Conservation (phyloP, 2,329 filamentous ascomycete genomes). For the Fusarium sp. region DNA sequence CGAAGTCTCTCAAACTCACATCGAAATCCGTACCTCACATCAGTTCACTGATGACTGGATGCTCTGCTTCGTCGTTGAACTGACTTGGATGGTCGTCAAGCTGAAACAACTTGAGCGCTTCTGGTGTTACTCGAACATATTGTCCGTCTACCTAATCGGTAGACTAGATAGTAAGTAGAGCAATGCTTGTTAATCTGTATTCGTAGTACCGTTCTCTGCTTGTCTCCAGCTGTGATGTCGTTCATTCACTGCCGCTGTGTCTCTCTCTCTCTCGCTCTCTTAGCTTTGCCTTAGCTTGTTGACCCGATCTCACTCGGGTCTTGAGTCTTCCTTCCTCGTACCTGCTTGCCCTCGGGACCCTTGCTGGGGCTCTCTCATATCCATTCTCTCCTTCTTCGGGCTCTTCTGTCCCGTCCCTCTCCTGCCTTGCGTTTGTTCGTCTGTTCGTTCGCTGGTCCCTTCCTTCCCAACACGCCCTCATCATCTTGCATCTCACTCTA, state of each 20-base stretch:
- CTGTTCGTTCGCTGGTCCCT: background rate
- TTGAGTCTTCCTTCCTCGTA: slow-evolving; percentile 4
- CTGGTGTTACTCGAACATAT: slow-evolving; percentile 30
- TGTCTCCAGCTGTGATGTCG: background rate
- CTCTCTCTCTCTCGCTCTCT: slow-evolving; percentile 31
- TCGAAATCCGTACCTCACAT: slow-evolving; percentile 18
- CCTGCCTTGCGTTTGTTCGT: slow-evolving; percentile 6
- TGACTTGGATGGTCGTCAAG: slow-evolving; percentile 8
- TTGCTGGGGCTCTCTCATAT: slow-evolving; percentile 3
- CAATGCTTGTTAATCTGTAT: background rate
- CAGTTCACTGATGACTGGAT: slow-evolving; percentile 3
- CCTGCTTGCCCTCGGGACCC: background rate
- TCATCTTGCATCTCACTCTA: slow-evolving; percentile 38
- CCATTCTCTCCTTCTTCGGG: slow-evolving; percentile 13
- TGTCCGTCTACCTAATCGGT: background rate
- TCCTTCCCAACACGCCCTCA: slow-evolving; percentile 37
- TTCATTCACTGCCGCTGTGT: slow-evolving; percentile 40
- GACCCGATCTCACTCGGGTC: background rate
- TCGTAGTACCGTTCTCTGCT: slow-evolving; percentile 1
- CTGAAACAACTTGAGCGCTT: slow-evolving; percentile 35
- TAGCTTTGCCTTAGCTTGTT: slow-evolving; percentile 32
- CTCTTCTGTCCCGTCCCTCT: slow-evolving; percentile 3
- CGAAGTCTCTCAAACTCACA: slow-evolving; percentile 20
- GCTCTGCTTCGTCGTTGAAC: background rate
- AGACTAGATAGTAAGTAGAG: background rate